Evolutionary conservation across 768 basidiomycete genomes (phyloP), one percentile per base, ranked within the genome.

Genomic region (Royoungia palumana): DNA sequence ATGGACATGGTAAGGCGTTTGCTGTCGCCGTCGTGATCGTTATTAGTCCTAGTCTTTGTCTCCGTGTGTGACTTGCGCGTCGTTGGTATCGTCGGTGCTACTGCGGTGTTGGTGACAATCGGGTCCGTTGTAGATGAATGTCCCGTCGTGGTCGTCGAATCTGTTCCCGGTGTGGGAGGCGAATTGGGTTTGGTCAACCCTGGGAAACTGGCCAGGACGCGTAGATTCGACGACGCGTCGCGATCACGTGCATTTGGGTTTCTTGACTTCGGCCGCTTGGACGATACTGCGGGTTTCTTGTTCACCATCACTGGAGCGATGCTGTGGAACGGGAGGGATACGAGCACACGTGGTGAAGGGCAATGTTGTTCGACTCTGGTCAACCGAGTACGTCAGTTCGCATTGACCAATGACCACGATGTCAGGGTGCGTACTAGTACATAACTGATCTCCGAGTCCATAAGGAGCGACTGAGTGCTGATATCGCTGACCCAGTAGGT

Each of bases 171-270:
- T 16, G 43, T 19, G 8, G 17, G 32, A 35, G 30, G 53, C 14
- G 50, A 48, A 28, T 14, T 51, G 10, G 46, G 51, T 52, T 55
- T 54, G 47, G 27, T 65, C 64, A 64, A 64, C 63, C 63, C 55
- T 65, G 63, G 63, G 63, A 65, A 66, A 53, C 37, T 59, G 40
- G 46, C 35, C 39, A 56, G 40, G 41, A 63, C 63, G 54, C 64
- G 61, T 46, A 60, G 35, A 5, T 32, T 32, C 14, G 32, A 14
- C 43, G 14, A 56, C 63, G 63, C 64, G 64, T 65, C 59, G 14
- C 37, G 59, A 45, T 66, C 63, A 65, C 64, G 63, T 65, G 63
- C 4, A 2, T n/a, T 19, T 6, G 17, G 1, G 40, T 35, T 19
- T 36, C 35, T n/a, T 19, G 37, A 37, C 17, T 20, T 17, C 40